Conservation (phyloP, 164 flowering plant species). For the Vitis rupestris region DNA sequence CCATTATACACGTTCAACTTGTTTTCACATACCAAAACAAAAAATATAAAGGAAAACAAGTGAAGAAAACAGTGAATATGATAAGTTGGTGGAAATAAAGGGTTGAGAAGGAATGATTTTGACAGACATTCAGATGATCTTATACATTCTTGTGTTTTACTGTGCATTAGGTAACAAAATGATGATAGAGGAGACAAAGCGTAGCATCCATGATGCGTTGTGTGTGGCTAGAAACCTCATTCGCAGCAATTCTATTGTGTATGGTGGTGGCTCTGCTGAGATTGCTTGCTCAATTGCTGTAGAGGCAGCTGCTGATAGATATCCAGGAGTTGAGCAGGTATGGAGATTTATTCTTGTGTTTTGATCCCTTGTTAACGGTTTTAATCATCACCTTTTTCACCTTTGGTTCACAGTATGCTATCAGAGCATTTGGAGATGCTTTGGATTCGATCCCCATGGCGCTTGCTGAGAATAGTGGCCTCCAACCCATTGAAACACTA, state of each 20-base stretch:
- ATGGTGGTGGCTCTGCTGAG: slow-evolving; percentile 99
- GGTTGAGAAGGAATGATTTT: not conserved
- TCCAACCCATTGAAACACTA: slow-evolving; percentile 92
- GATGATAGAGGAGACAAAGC: slow-evolving; percentile 99
- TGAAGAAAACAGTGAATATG: not conserved
- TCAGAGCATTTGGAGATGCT: slow-evolving; percentile 96
- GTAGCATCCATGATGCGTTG: slow-evolving; percentile 94
- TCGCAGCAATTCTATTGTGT: slow-evolving; percentile 90
- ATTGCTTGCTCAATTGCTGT: slow-evolving; percentile 96
- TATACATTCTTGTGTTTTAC: slow-evolving; percentile 13
- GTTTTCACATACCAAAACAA: not conserved
- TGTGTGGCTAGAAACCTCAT: slow-evolving; percentile 96
- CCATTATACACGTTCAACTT: too few relatives aligned
- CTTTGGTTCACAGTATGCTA: slow-evolving; percentile 69
- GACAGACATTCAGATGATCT: slow-evolving; percentile 4
- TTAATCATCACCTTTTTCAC: not conserved
- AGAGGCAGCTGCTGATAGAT: slow-evolving; percentile 91
- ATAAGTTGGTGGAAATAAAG: not conserved
- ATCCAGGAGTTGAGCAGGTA: slow-evolving; percentile 98
- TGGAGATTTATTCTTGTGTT: slow-evolving; percentile 5
- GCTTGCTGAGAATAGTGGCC: slow-evolving; percentile 98
- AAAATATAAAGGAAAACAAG: too few relatives aligned
- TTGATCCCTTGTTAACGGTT: not conserved
- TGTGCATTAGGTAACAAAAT: slow-evolving; percentile 85
- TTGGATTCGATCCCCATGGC: slow-evolving; percentile 96